These are phyloP conservation scores for Verticillium albo-atrum DNA, from an alignment of 2,329 filamentous ascomycete genomes.

Conservation along the genomic window DNA sequence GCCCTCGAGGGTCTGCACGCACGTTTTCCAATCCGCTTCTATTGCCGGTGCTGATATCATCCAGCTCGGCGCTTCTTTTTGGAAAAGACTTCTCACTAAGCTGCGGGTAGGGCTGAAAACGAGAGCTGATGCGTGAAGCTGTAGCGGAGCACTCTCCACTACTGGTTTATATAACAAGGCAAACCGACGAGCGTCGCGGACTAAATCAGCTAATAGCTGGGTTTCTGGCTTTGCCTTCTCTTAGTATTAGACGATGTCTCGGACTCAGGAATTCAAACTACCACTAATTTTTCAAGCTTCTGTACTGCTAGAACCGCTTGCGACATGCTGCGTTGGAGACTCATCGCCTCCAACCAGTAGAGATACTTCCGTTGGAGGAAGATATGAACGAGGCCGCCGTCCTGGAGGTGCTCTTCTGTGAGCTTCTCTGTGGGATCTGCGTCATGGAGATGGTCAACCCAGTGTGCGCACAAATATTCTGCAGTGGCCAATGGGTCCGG, in stretches of 20 bases:
- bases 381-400: slow-evolving; percentile 17
- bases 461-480: slow-evolving; percentile 16
- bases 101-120: too few species aligned
- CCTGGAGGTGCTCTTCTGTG: slow-evolving; percentile 12
- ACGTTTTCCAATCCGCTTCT: too few species aligned
- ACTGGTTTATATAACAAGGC: slow-evolving; percentile 16
- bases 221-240: slow-evolving; percentile 8
- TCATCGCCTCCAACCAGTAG: slow-evolving; percentile 39
- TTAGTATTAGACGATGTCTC: too few species aligned
- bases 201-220: slow-evolving; percentile 8
- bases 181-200: slow-evolving; percentile 24
- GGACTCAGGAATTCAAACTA: too few species aligned
- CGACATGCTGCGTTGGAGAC: slow-evolving; percentile 21
- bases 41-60: too few species aligned
- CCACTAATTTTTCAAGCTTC: too few species aligned
- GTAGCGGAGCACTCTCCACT: slow-evolving; percentile 21
- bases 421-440: slow-evolving; percentile 3
- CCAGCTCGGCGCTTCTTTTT: too few species aligned
- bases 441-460: slow-evolving; percentile 16
- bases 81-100: too few species aligned
- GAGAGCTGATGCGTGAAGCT: slow-evolving; percentile 26
- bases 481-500: slow-evolving; percentile 11
- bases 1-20: too few species aligned
- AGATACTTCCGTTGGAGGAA: slow-evolving; percentile 31
- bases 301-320: too few species aligned